A percentile compares a stretch with the other conserved stretches of the same genome.
Conservation (phyloP, 768 basidiomycete species). For the Russula brevipes region DNA sequence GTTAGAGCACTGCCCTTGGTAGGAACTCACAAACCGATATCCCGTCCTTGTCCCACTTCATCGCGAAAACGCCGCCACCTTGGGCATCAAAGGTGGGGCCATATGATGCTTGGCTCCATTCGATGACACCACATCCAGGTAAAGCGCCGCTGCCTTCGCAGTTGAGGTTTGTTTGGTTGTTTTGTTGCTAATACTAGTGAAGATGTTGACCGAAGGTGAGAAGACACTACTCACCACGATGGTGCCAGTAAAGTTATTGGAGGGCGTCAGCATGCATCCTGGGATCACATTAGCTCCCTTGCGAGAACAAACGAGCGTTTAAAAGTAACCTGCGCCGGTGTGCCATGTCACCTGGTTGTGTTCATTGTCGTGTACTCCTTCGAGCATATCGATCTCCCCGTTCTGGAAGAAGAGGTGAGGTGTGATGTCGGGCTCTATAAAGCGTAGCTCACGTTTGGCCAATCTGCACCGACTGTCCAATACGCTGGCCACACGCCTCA, state of each 20-base stretch:
- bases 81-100: constrained; percentile 75
- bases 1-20: not conserved
- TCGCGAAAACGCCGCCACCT: constrained; percentile 81
- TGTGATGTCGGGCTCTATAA: constrained; percentile 6
- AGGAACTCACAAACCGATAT: constrained; percentile 65
- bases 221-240: constrained; percentile 45
- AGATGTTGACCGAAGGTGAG: not conserved
- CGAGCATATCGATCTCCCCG: constrained; percentile 80
- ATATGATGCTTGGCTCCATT: constrained; percentile 79
- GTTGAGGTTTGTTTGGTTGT: constrained; percentile 46
- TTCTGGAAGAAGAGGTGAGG: constrained; percentile 38
- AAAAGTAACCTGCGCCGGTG: constrained; percentile 49
- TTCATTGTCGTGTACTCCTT: constrained; percentile 79
- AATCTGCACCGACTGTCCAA: constrained; percentile 63
- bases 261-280: constrained; percentile 57
- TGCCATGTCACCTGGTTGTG: constrained; percentile 86
- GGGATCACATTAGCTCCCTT: constrained; percentile 9
- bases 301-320: not conserved
- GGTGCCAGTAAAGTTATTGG: constrained; percentile 55
- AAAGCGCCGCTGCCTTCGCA: constrained; percentile 47
- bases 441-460: constrained; percentile 52
- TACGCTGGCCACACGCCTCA: constrained; percentile 80
- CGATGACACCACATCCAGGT: constrained; percentile 71
- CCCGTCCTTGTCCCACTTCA: constrained; percentile 80
- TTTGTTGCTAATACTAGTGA: constrained; percentile 36